Conservation (phyloP, 2,329 filamentous ascomycete genomes). For the Paraphaeosphaeria minitans region DNA sequence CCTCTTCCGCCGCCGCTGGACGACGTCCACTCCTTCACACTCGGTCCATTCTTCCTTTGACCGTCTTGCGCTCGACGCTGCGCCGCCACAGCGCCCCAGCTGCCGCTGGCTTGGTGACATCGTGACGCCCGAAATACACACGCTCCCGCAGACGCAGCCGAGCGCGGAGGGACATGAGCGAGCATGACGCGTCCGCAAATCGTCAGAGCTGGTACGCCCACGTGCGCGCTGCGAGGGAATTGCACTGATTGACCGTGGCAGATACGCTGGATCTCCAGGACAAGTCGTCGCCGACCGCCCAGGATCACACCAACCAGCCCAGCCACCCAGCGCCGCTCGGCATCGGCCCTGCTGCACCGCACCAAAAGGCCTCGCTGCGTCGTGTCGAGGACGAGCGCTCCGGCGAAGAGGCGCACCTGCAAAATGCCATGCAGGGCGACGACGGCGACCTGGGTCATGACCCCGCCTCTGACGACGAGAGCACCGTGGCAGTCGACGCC, state of each 20-base stretch:
- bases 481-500: constrained; percentile 28
- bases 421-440: constrained; percentile 56
- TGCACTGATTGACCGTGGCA: constrained; percentile 46
- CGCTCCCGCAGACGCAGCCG: constrained; percentile 13
- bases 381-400: constrained; percentile 76
- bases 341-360: constrained; percentile 68
- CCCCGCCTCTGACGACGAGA: constrained; percentile 66
- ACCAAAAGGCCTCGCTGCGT: constrained; percentile 84
- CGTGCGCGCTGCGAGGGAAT: background rate
- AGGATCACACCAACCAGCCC: constrained; percentile 72
- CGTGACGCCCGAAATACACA: constrained; percentile 17
- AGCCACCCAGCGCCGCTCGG: constrained; percentile 57
- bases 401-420: constrained; percentile 72
- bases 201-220: constrained; percentile 59
- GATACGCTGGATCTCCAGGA: constrained; percentile 96
- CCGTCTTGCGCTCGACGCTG: constrained; percentile 1
- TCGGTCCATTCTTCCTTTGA: background rate
- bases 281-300: constrained; percentile 77
- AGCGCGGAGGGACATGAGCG: constrained; percentile 38
- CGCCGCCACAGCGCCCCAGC: constrained; percentile 33
- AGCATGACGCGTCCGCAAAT: constrained; percentile 62
- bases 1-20: constrained; percentile 16
- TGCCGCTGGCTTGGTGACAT: constrained; percentile 30
- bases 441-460: constrained; percentile 47
- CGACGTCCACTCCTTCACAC: constrained; percentile 16